These are phyloP conservation scores for Vitis hybrid DNA, from an alignment of 177 flowering plant genomes.

Conservation along the genomic window DNA sequence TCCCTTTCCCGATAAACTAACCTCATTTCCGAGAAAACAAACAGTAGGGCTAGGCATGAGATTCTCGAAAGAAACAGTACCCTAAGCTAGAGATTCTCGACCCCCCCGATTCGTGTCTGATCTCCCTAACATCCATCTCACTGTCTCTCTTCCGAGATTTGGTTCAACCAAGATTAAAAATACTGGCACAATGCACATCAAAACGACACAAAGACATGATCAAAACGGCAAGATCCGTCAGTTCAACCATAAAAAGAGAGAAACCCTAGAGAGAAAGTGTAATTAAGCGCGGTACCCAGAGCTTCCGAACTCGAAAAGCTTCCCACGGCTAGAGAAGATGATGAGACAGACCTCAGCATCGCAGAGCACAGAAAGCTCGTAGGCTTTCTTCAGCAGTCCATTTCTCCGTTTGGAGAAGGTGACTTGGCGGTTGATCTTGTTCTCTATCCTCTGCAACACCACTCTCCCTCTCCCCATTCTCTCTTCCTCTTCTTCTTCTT, in stretches of 20 bases:
- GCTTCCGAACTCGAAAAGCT: constrained; percentile 44
- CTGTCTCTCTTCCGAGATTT: too few species aligned
- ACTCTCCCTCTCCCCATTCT: constrained; percentile 52
- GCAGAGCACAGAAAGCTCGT: constrained; percentile 47
- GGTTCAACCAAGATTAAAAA: too few species aligned
- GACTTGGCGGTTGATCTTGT: constrained; percentile 44
- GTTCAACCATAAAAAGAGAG: not conserved
- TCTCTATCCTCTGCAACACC: constrained; percentile 47
- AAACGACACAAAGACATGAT: too few species aligned
- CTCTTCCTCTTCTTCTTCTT: not conserved
- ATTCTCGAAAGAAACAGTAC: too few species aligned
- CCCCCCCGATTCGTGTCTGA: too few species aligned
- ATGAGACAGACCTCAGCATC: constrained; percentile 49
- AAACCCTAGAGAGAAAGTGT: not conserved
- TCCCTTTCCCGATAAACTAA: too few species aligned
- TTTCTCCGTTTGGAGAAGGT: constrained; percentile 48
- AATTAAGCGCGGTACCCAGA: constrained; percentile 23
- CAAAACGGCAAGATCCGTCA: not conserved
- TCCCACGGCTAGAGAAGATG: constrained; percentile 46
- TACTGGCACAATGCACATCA: too few species aligned
- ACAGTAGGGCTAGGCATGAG: too few species aligned
- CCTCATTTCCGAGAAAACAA: too few species aligned
- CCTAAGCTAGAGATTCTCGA: too few species aligned
- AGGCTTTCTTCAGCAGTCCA: constrained; percentile 49
- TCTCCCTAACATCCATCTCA: too few species aligned